These are phyloP conservation scores for Fraxinus americana DNA, from an alignment of 257 asterid genomes.

Conservation along the genomic window DNA sequence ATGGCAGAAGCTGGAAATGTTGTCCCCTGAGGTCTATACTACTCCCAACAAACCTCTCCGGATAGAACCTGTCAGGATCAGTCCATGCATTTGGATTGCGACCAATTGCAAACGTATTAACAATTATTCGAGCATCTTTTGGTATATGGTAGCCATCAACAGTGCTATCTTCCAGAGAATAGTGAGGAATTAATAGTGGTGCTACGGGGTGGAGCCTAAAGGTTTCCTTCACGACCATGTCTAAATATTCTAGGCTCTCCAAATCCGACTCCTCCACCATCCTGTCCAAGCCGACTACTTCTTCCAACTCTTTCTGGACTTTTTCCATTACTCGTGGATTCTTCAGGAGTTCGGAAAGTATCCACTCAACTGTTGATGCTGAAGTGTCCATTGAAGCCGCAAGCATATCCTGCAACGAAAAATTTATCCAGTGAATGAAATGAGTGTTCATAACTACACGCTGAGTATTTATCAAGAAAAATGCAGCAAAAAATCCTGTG, in stretches of 20 bases:
- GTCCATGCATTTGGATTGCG: constrained; percentile 50
- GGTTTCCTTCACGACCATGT: constrained; percentile 56
- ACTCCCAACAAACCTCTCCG: constrained; percentile 52
- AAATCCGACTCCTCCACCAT: constrained; percentile 58
- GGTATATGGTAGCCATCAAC: constrained; percentile 43
- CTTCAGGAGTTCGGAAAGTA: constrained; percentile 45
- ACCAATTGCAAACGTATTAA: constrained; percentile 49
- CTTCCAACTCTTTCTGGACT: constrained; percentile 45
- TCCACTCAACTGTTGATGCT: constrained; percentile 51
- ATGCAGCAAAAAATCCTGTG: neutral
- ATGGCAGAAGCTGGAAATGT: constrained; percentile 55
- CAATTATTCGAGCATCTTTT: constrained; percentile 41
- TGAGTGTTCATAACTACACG: neutral
- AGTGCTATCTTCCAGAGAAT: constrained; percentile 40
- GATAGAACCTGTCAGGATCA: constrained; percentile 49
- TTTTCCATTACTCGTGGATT: constrained; percentile 46
- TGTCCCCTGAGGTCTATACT: constrained; percentile 47
- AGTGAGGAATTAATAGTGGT: constrained; percentile 52
- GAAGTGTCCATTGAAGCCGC: constrained; percentile 55
- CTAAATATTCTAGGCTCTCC: constrained; percentile 41
- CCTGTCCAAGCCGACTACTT: constrained; percentile 47
- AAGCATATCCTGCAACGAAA: constrained; percentile 49
- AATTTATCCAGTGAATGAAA: neutral
- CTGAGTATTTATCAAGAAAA: neutral
- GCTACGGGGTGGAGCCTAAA: constrained; percentile 56